phyloP scores from a whole-genome alignment of 768 basidiomycete genomes.

The Tricholoma hemisulphureum region DNA sequence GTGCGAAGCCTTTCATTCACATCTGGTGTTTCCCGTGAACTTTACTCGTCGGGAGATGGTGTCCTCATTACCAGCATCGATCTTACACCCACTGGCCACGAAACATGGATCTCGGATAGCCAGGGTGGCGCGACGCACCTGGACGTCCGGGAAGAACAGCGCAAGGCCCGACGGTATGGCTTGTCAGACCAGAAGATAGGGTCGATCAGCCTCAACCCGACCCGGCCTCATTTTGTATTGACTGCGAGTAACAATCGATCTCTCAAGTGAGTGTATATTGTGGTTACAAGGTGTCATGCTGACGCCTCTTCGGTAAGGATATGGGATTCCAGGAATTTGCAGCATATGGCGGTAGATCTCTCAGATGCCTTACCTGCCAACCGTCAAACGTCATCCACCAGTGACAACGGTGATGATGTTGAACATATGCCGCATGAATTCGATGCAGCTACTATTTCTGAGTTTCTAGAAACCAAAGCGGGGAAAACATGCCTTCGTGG shows the following conservation, averaged over 20 bases:
- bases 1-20: constrained; percentile 71
- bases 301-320: constrained; percentile 43
- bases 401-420: constrained; percentile 10
- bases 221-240: constrained; percentile 59
- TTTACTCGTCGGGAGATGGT: constrained; percentile 58
- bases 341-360: constrained; percentile 37
- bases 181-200: constrained; percentile 77
- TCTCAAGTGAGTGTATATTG: constrained; percentile 57
- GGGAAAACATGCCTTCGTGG: constrained; percentile 59
- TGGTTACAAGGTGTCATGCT: neutral
- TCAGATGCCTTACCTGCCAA: constrained; percentile 26
- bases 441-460: constrained; percentile 42
- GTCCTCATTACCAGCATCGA: constrained; percentile 71
- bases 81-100: constrained; percentile 61
- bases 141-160: constrained; percentile 65
- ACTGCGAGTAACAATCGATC: constrained; percentile 75
- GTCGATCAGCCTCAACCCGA: constrained; percentile 76
- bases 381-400: constrained; percentile 28
- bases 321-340: constrained; percentile 77
- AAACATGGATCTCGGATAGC: constrained; percentile 83
- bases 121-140: constrained; percentile 71
- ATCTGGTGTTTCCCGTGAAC: constrained; percentile 67
- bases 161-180: constrained; percentile 57
- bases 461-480: constrained; percentile 48
- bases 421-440: constrained; percentile 23